These are phyloP conservation scores for Amanita brunnescens DNA, from an alignment of 768 basidiomycete genomes.

Conservation along the genomic window DNA sequence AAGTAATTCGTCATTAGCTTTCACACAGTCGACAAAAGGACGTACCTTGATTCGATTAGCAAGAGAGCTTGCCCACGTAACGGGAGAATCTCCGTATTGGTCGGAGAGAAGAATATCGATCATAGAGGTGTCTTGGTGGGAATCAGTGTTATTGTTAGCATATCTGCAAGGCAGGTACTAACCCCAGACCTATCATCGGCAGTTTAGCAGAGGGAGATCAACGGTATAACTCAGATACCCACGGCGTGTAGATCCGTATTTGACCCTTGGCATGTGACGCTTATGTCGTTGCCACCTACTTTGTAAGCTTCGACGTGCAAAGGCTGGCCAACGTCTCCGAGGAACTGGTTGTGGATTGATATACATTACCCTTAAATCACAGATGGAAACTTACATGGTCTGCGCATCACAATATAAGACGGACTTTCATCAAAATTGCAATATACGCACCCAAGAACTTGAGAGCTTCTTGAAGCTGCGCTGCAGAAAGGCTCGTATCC, in stretches of 20 bases:
- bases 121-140: slow-evolving; percentile 29
- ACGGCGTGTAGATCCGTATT: slow-evolving; percentile 38
- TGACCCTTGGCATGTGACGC: slow-evolving; percentile 28
- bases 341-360: slow-evolving; percentile 21
- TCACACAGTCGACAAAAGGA: neutral
- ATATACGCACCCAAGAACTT: slow-evolving; percentile 37
- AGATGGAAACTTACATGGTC: too few relatives aligned
- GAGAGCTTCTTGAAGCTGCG: slow-evolving; percentile 42
- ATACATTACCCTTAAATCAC: neutral
- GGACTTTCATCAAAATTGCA: slow-evolving; percentile 23
- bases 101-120: slow-evolving; percentile 26
- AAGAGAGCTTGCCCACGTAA: slow-evolving; percentile 31
- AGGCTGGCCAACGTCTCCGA: slow-evolving; percentile 43
- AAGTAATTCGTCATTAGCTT: neutral
- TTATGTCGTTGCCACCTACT: slow-evolving; percentile 37
- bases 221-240: slow-evolving; percentile 3
- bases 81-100: slow-evolving; percentile 26
- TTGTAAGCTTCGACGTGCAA: slow-evolving; percentile 37
- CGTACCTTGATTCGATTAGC: slow-evolving; percentile 31
- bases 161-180: neutral
- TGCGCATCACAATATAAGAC: neutral
- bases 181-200: slow-evolving; percentile 27
- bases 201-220: too few relatives aligned
- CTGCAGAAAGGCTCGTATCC: slow-evolving; percentile 29
- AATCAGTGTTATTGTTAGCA: too few relatives aligned